Conservation (phyloP, 208 protist species). For the Herpetomonas muscarum region DNA sequence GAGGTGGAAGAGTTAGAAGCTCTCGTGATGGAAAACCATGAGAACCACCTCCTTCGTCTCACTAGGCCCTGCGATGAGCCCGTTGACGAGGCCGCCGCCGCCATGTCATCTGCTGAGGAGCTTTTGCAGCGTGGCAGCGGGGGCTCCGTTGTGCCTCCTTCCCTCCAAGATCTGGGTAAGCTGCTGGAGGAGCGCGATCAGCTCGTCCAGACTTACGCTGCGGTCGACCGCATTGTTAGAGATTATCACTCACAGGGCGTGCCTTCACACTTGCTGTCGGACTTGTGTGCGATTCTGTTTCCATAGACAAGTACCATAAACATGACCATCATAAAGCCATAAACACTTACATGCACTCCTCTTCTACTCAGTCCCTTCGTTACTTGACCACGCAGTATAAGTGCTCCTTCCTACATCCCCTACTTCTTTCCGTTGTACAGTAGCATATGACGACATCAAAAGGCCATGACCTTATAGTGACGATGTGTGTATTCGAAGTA, state of each 20-base stretch:
- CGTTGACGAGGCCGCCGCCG: background rate
- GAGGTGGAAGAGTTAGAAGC: constrained; percentile 50
- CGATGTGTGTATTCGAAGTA: too few relatives aligned
- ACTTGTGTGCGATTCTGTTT: constrained; percentile 2
- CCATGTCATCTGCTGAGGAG: too few relatives aligned
- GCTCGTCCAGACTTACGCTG: constrained; percentile 36
- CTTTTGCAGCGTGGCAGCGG: too few relatives aligned
- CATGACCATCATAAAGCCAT: too few relatives aligned
- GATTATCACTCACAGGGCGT: background rate
- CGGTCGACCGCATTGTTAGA: constrained; percentile 19
- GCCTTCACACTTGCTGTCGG: background rate
- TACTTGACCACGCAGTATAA: too few relatives aligned
- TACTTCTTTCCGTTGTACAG: too few relatives aligned
- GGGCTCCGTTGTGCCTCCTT: too few relatives aligned
- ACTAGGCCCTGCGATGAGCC: constrained; percentile 9
- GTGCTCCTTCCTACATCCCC: too few relatives aligned
- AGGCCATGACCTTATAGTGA: too few relatives aligned
- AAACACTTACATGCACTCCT: too few relatives aligned
- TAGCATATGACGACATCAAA: too few relatives aligned
- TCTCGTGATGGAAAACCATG: constrained; percentile 29
- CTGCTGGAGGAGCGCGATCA: constrained; percentile 66
- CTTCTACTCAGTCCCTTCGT: too few relatives aligned
- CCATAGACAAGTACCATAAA: constrained; percentile 2
- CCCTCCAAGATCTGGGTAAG: constrained; percentile 49
- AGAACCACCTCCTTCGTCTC: constrained; percentile 35